These are phyloP conservation scores for Salix viminalis DNA, from an alignment of 345 rosid species.

Conservation along the genomic window DNA sequence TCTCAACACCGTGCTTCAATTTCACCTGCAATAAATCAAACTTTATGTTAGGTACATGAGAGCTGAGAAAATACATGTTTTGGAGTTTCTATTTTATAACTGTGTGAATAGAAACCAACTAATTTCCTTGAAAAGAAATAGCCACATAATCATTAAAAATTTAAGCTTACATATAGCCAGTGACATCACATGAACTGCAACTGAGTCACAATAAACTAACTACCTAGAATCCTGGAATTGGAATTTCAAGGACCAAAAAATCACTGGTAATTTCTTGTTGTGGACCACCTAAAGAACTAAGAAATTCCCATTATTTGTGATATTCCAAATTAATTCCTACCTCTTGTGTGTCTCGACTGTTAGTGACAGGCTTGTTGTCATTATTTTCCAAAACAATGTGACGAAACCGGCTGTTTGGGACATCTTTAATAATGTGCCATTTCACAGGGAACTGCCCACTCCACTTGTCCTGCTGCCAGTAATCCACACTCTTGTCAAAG, in stretches of 20 bases:
- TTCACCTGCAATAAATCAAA: constrained; percentile 51
- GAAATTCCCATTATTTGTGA: constrained; percentile 4
- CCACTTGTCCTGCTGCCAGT: constrained; percentile 98
- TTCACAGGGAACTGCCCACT: constrained; percentile 78
- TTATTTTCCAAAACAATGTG: constrained; percentile 76
- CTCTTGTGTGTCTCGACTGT: constrained; percentile 91
- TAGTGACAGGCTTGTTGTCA: constrained; percentile 90
- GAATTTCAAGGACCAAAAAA: not conserved
- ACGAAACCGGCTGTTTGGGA: constrained; percentile 78
- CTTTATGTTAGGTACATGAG: constrained; percentile 1
- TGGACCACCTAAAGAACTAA: not conserved
- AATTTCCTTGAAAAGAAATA: not conserved
- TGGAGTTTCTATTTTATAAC: too few relatives aligned
- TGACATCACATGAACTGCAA: too few relatives aligned
- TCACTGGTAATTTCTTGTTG: not conserved
- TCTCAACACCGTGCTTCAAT: constrained; percentile 71
- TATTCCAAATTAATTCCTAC: constrained; percentile 28
- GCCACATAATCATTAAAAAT: too few relatives aligned
- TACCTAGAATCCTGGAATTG: too few relatives aligned
- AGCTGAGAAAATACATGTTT: not conserved
- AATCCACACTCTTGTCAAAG: constrained; percentile 76
- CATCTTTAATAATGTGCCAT: constrained; percentile 91
- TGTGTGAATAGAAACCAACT: too few relatives aligned
- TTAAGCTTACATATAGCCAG: too few relatives aligned
- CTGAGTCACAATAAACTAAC: too few relatives aligned